Conservation (phyloP, 192 early-diverging fungal species). For the Coemansia sp. region DNA sequence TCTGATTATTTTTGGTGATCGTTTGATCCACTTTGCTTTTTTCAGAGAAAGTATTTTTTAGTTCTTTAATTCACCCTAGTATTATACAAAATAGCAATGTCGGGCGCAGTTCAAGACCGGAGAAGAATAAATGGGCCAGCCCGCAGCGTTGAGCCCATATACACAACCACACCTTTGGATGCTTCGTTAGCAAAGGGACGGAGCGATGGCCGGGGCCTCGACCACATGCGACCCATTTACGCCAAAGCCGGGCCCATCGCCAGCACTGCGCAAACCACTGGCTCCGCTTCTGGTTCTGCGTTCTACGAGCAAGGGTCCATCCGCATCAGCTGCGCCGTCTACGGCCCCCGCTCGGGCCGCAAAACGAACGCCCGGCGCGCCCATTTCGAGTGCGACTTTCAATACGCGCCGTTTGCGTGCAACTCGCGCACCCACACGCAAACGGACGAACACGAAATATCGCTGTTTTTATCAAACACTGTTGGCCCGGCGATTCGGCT, state of each 20-base stretch:
- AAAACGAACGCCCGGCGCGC: constrained; percentile 44
- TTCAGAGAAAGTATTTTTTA: neutral
- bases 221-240: constrained; percentile 48
- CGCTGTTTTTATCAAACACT: constrained; percentile 46
- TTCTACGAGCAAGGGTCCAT: constrained; percentile 55
- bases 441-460: constrained; percentile 53
- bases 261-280: constrained; percentile 12
- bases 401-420: constrained; percentile 53
- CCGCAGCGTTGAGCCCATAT: constrained; percentile 55
- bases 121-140: constrained; percentile 47
- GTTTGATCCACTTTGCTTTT: neutral
- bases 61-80: neutral
- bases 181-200: constrained; percentile 19
- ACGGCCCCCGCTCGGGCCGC: constrained; percentile 51
- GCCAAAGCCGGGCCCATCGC: constrained; percentile 42
- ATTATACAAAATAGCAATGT: constrained; percentile 16
- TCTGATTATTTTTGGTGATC: neutral
- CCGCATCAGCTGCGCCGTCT: constrained; percentile 55
- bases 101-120: constrained; percentile 39
- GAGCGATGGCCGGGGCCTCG: constrained; percentile 28
- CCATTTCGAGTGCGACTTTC: constrained; percentile 52
- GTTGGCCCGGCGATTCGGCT: constrained; percentile 52
- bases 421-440: constrained; percentile 47
- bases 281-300: constrained; percentile 50
- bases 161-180: constrained; percentile 7